Evolutionary conservation across 805 yeast species (phyloP), one percentile per base, ranked within the genome.

Genomic region (Scheffersomyces ergatensis): DNA sequence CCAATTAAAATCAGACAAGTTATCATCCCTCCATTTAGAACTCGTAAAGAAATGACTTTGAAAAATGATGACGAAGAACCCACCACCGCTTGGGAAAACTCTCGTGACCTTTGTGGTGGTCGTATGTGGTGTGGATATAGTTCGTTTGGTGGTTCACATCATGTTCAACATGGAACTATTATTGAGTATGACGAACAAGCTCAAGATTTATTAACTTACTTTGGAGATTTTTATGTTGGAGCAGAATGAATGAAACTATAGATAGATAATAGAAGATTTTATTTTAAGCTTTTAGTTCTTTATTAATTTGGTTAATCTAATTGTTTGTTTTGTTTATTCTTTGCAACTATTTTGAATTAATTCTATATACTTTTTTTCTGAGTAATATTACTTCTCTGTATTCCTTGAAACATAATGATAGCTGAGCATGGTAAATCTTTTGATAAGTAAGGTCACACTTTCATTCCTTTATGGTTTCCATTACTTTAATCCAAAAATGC

Each of bases 171-270:
- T 84, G 85, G 20, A 56, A 62, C 60, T n/a, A 47, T 77, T 19
- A 64, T 78, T 20, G 63, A 63, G 31, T 71, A 70, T 62, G 50
- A 51, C 14, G 45, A 55, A 2, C 58, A 58, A 13, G 45, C 55
- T 8, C 41, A 38, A 4, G 55, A 54, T 12, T 53, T 60, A 36
- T 73, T 67, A 52, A 59, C 65, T 24, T 67, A 62, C 37, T 58
- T 70, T 34, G 83, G 82, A 21, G 72, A 70, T 33, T 46, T 77
- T 7, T 79, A 83, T 83, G 74, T 75, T 31, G 61, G 66, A 17
- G 63, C 61, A 40, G 72, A 63, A 43, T 58, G 53, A 29, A 23
- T n/a, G n/a, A n/a, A n/a, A n/a, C n/a, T n/a, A n/a, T n/a, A n/a
- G n/a, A n/a, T n/a, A n/a, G n/a, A n/a, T n/a, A n/a, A n/a, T n/a